These are phyloP conservation scores for Veloboletus limbatus DNA, from an alignment of 1,284 basidiomycete species.

Conservation along the genomic window DNA sequence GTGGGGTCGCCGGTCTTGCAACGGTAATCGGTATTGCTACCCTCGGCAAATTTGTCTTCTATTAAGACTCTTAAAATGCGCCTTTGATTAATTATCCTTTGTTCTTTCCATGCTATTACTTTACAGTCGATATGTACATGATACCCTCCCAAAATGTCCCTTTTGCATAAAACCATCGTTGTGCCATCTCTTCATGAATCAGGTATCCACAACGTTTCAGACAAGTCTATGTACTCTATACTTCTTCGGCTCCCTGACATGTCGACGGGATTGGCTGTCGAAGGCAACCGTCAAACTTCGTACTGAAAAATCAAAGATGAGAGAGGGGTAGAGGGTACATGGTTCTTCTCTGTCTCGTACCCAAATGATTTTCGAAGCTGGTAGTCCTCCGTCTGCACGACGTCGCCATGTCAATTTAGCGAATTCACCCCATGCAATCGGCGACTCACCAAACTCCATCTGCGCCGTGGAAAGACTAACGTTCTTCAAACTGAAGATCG, in stretches of 20 bases:
- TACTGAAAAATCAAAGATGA: constrained; percentile 16
- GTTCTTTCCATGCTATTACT: not conserved
- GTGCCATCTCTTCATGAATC: too few species aligned
- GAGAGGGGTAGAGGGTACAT: not conserved
- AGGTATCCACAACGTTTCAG: too few species aligned
- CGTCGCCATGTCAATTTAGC: not conserved
- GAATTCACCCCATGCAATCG: not conserved
- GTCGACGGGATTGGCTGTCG: not conserved
- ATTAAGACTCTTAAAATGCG: not conserved
- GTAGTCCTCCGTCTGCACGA: constrained; percentile 16
- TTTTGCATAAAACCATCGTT: not conserved
- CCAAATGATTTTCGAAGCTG: constrained; percentile 21
- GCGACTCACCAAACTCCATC: constrained; percentile 20
- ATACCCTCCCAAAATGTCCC: not conserved
- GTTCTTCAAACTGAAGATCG: constrained; percentile 21
- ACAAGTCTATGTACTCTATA: not conserved
- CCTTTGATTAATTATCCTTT: not conserved
- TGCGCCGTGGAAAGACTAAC: constrained; percentile 6
- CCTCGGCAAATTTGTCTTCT: not conserved
- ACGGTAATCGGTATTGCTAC: constrained; percentile 4
- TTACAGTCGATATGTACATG: not conserved
- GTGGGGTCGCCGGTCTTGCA: constrained; percentile 10
- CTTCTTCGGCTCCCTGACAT: not conserved
- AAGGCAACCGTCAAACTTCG: constrained; percentile 16
- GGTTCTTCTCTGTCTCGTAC: constrained; percentile 4